Evolutionary conservation across 2,329 filamentous ascomycete genomes (phyloP).

Genomic region (Lachnellula hyalina): DNA sequence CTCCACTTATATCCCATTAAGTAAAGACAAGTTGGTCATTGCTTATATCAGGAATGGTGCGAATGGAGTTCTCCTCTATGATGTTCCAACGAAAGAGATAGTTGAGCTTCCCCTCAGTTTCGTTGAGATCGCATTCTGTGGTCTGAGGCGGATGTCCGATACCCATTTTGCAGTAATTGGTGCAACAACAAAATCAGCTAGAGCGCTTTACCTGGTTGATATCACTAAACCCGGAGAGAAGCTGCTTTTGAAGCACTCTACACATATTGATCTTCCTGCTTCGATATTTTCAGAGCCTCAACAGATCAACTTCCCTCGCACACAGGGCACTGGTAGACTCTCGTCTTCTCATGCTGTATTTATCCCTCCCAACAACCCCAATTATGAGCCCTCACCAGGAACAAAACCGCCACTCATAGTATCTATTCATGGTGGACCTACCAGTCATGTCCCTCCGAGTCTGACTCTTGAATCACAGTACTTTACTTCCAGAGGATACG

Average conservation of each 20-base stretch:
- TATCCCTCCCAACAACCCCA: constrained; percentile 44
- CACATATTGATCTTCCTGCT: constrained; percentile 29
- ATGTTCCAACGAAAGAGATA: constrained; percentile 33
- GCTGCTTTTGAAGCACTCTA: constrained; percentile 33
- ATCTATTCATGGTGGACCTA: constrained; percentile 48
- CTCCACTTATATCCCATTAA: constrained; percentile 37
- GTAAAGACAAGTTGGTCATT: constrained; percentile 33
- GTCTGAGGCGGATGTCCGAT: constrained; percentile 32
- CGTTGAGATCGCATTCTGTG: constrained; percentile 29
- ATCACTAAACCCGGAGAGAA: constrained; percentile 23
- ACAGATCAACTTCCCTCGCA: constrained; percentile 33
- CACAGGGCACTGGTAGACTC: constrained; percentile 11
- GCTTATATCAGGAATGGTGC: constrained; percentile 29
- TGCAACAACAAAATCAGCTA: constrained; percentile 29
- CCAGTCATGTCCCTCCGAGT: constrained; percentile 37
- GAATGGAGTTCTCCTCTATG: constrained; percentile 35
- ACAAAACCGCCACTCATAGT: constrained; percentile 45
- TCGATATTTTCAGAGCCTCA: constrained; percentile 36
- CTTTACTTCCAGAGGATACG: constrained; percentile 50
- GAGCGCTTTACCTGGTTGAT: constrained; percentile 35
- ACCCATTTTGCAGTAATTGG: constrained; percentile 36
- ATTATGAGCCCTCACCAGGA: constrained; percentile 34
- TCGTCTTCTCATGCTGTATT: constrained; percentile 35
- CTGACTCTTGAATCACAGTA: constrained; percentile 44
- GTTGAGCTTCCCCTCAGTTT: constrained; percentile 31